These are phyloP conservation scores for Pyrenochaeta sp. DNA, from an alignment of 2,329 filamentous ascomycete genomes.

Conservation along the genomic window DNA sequence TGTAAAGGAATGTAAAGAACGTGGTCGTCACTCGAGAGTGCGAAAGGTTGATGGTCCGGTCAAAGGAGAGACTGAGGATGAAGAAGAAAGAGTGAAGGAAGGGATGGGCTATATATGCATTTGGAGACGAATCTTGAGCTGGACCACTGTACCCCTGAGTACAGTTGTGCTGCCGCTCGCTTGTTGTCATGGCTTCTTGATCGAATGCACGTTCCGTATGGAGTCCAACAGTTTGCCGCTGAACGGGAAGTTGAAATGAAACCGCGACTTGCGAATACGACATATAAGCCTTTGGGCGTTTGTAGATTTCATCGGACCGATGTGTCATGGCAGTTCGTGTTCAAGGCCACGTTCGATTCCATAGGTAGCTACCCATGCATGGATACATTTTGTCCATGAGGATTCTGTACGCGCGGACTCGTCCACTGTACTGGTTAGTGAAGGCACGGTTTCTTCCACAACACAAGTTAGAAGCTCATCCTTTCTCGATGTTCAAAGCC, in stretches of 20 bases:
- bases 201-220: slow-evolving; percentile 10
- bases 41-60: slow-evolving; percentile 26
- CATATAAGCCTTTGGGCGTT: slow-evolving; percentile 1
- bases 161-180: slow-evolving; percentile 9
- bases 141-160: slow-evolving; percentile 17
- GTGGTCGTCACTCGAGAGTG: slow-evolving; percentile 23
- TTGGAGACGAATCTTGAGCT: slow-evolving; percentile 1
- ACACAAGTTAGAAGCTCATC: no score
- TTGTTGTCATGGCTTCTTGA: slow-evolving; percentile 5
- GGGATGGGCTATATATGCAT: slow-evolving; percentile 15
- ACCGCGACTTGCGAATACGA: slow-evolving; percentile 5
- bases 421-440: no score
- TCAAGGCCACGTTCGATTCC: no score
- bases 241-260: not conserved
- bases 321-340: no score
- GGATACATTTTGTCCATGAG: no score
- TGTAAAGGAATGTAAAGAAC: slow-evolving; percentile 17
- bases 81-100: slow-evolving; percentile 4
- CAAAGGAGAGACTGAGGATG: slow-evolving; percentile 26
- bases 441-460: no score
- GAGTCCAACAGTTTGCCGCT: slow-evolving; percentile 5
- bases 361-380: no score
- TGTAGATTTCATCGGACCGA: not conserved
- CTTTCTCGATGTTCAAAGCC: no score
- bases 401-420: no score